Base-by-base conservation (phyloP, 1,139 yeast genomes). In the Geotrichum siamense region DNA sequence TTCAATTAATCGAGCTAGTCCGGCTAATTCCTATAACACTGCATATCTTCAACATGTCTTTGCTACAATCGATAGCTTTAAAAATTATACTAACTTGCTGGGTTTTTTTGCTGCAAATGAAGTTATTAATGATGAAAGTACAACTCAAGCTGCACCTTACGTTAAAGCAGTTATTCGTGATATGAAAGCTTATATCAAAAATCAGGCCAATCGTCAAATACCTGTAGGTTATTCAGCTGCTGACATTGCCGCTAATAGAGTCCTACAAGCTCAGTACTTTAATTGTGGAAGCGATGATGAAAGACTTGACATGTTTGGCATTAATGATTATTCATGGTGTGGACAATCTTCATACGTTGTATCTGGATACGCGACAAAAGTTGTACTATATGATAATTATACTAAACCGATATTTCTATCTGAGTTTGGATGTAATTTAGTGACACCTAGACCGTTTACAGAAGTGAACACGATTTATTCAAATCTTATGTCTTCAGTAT, bases 201-300 rank as follows among this genome's bases (percentile, higher is more conserved):
- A 62, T 21, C 78, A 84, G 59, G 61, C 78, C 6, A 72, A 77
- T 10, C 73, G 98, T 51, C 55, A 61, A n/a, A 77, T 91, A 33
- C 98, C 97, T 0, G 94, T 91, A 27, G 98, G 98, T 0, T 91
- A 91, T 64, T 82, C 96, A 1, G 97, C 98, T 1, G 97, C 97
- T 1, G 98, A 93, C 64, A 94, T 86, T 59, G 70, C 87, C 51
- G 68, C 53, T 34, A 63, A 59, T 55, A 58, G 68, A 41, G 58
- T 60, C 59, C 60, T 63, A 54, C 73, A 87, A 49, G 85, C 96
- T 26, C 72, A 77, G 48, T 91, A 89, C 62, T 73, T 91, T 56
- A 91, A 84, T 63, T 91, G 97, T 58, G 71, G 76, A 23, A 78
- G 74, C 9, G 63, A 61, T 13, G 72, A 71, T 12, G 81, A 78